Evolutionary conservation across 1,284 basidiomycete genomes (phyloP), one percentile per base, ranked within the genome.

Genomic region (Ceratobasidium sp.): DNA sequence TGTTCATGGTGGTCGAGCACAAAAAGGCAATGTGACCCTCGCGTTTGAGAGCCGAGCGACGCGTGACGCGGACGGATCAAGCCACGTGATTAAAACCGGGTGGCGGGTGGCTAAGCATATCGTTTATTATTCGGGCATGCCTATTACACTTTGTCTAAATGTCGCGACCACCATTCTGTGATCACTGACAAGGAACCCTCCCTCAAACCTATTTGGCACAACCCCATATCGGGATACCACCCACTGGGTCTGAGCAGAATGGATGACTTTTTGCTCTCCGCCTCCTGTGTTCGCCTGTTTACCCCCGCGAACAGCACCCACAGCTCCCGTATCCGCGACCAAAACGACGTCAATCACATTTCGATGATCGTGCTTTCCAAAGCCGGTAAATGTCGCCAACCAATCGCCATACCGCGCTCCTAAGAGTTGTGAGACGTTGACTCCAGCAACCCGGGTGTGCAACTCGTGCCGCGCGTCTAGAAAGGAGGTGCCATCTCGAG

Each of bases 21-120:
- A 49, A 31, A 71, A 29, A 56, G 19, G 37, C 29, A 46, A 61
- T 27, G 41, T 48, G 43, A 27, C 24, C 53, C n/a, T 24, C 68
- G 41, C 56, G 13, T 71, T 61, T 43, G 29, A 48, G 53, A 48
- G 48, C 24, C 24, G 46, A 19, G 27, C 19, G 49, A 56, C 68
- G 68, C 68, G 68, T 71, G 68, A 71, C 56, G 31, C 54, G 68
- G 68, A n/a, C 68, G 68, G 68, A 71, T 59, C 68, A 53, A 65
- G 34, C 65, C 65, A 68, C 65, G 65, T 68, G 65, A 56, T 54
- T 51, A 16, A 29, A 8, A 9, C 16, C 27, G 48, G 64, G 64
- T 31, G 24, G 34, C 59, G n/a, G 24, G 64, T 54, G 48, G 64
- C 64, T 49, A 68, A 19, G 9, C n/a, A 56, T 43, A 56, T n/a